Percentiles rank a stretch among this genome's conserved stretches.
phyloP scores from a whole-genome alignment of 768 basidiomycete species.

The Hygrophoropsis aurantiaca region DNA sequence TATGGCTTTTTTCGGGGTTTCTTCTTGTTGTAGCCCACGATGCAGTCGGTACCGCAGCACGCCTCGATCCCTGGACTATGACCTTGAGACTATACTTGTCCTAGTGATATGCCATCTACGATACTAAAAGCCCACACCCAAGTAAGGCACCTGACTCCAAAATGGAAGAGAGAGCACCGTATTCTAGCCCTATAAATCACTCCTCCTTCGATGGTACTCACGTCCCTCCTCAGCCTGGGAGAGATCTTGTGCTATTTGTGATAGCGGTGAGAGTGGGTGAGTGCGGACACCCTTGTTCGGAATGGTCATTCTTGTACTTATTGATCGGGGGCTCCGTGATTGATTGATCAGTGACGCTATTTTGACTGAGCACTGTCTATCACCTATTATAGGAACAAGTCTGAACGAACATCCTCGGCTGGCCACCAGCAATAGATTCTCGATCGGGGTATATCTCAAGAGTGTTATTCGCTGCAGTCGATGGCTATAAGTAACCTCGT shows the following conservation, averaged over 20 bases:
- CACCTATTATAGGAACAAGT: too few relatives aligned
- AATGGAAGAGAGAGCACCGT: slow-evolving; percentile 19
- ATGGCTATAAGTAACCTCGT: too few relatives aligned
- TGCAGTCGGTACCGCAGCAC: slow-evolving; percentile 14
- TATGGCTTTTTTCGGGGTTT: slow-evolving; percentile 3
- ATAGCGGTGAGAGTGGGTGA: slow-evolving; percentile 16
- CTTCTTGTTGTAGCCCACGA: not conserved
- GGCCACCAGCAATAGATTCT: too few relatives aligned
- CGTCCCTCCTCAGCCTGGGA: slow-evolving; percentile 21
- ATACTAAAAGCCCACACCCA: slow-evolving; percentile 1
- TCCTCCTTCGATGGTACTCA: slow-evolving; percentile 15
- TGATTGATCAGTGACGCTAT: slow-evolving; percentile 6
- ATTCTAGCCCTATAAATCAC: slow-evolving; percentile 3
- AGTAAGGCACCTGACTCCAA: slow-evolving; percentile 3
- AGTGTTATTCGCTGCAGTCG: too few relatives aligned
- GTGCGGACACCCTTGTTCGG: slow-evolving; percentile 3
- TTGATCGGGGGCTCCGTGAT: slow-evolving; percentile 1
- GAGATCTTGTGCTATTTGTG: slow-evolving; percentile 10
- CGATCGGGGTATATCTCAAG: too few relatives aligned
- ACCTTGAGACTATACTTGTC: slow-evolving; percentile 12
- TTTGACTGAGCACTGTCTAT: too few relatives aligned
- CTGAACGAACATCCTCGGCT: too few relatives aligned
- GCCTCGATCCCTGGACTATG: not conserved
- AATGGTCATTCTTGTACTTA: slow-evolving; percentile 7
- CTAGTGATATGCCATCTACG: not conserved